phyloP scores from a whole-genome alignment of 2,329 filamentous ascomycete genomes.

The Chaetomium sp. region DNA sequence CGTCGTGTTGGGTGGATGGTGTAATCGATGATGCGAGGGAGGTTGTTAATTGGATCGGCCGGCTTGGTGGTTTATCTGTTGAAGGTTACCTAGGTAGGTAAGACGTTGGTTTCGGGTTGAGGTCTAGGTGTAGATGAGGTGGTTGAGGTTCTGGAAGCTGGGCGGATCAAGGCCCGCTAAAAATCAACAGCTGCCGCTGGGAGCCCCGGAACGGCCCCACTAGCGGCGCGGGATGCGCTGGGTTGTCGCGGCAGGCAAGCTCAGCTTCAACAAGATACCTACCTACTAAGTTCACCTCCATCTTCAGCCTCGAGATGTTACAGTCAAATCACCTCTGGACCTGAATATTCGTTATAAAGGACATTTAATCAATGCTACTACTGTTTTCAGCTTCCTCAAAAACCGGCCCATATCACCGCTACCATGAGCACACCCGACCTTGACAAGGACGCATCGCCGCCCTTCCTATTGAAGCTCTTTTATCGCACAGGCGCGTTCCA shows the following conservation, averaged over 20 bases:
- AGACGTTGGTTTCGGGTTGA: not conserved
- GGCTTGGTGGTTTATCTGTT: not conserved
- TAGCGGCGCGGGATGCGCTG: not conserved
- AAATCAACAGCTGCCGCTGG: constrained; percentile 7
- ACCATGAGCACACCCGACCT: constrained; percentile 34
- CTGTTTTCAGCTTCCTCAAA: too few relatives aligned
- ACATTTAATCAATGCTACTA: not conserved
- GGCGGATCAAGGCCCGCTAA: constrained; percentile 5
- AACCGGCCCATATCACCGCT: not conserved
- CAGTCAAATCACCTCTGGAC: not conserved
- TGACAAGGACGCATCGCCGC: constrained; percentile 72
- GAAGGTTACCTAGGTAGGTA: not conserved
- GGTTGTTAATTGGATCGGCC: not conserved
- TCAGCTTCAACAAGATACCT: not conserved
- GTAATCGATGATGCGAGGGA: not conserved
- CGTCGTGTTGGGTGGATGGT: not conserved
- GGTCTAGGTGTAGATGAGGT: not conserved
- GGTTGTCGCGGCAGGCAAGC: not conserved
- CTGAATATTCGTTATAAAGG: not conserved
- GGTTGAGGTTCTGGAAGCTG: constrained; percentile 9
- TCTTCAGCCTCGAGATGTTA: not conserved
- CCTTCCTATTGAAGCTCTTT: constrained; percentile 84
- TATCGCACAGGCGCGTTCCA: constrained; percentile 76
- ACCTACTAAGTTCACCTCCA: not conserved
- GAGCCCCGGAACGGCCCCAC: not conserved